phyloP scores from a whole-genome alignment of 495 filamentous ascomycete genomes.

The Neurospora sp. region DNA sequence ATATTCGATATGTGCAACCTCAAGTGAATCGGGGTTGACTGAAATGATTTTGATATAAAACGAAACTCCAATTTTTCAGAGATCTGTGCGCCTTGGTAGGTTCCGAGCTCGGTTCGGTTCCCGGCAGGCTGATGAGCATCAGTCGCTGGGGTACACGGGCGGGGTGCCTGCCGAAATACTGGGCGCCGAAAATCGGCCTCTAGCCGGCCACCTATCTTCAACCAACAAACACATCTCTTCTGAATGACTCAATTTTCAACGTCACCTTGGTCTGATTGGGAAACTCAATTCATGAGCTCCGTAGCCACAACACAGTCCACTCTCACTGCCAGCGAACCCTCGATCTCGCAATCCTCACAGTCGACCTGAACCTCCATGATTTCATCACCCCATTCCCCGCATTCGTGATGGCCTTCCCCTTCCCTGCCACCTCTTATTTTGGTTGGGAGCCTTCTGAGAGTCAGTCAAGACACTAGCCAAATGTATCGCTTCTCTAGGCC shows the following conservation, averaged over 20 bases:
- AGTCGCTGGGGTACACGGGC: not conserved
- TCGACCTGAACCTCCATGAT: not conserved
- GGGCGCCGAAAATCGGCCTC: not conserved
- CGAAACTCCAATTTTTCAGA: not conserved
- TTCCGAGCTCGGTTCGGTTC: not conserved
- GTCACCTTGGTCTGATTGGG: not conserved
- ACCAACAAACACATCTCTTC: not conserved
- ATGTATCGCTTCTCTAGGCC: not conserved
- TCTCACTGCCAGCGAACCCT: not conserved
- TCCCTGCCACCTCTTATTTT: not conserved
- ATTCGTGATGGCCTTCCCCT: not conserved
- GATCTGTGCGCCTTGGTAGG: not conserved
- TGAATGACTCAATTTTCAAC: not conserved
- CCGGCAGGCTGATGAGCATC: not conserved
- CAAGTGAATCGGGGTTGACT: not conserved
- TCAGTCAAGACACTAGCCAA: not conserved
- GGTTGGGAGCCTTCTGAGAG: not conserved
- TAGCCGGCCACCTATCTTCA: not conserved
- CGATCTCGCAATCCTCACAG: not conserved
- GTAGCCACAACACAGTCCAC: not conserved
- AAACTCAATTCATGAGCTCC: not conserved
- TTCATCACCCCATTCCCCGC: not conserved
- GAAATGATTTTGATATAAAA: not conserved
- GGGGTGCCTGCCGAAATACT: not conserved
- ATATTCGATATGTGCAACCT: not conserved